Evolutionary conservation across 129 eudicot species (phyloP).

Genomic region (Pulicaria dysenterica): DNA sequence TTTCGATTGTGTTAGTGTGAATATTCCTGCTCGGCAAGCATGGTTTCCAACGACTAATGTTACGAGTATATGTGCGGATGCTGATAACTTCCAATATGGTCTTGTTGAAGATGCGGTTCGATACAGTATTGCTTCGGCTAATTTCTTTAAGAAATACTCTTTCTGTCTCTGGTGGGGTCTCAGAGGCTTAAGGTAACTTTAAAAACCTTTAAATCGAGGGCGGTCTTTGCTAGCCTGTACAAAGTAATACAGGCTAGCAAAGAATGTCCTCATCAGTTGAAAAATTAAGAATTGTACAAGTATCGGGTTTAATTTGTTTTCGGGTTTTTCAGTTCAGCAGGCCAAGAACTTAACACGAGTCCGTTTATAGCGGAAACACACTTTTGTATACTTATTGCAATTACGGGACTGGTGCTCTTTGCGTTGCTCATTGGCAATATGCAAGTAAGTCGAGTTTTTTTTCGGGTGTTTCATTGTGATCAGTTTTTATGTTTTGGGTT

Average conservation of each 20-base stretch:
- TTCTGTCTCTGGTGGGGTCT: constrained; percentile 91
- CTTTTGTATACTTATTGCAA: constrained; percentile 66
- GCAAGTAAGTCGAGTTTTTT: constrained; percentile 61
- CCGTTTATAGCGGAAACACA: constrained; percentile 64
- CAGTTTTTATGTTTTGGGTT: neutral
- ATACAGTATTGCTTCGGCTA: constrained; percentile 36
- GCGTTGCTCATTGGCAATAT: constrained; percentile 86
- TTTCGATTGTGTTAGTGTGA: constrained; percentile 45
- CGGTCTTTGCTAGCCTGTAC: neutral
- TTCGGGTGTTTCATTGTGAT: neutral
- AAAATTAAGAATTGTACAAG: neutral
- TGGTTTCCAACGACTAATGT: constrained; percentile 62
- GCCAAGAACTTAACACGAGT: constrained; percentile 68
- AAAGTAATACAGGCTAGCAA: neutral
- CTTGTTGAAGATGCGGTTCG: constrained; percentile 54
- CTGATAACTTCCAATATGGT: constrained; percentile 49
- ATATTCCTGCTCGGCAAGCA: constrained; percentile 37
- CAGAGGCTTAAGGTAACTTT: constrained; percentile 58
- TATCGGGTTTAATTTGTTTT: neutral
- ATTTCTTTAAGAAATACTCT: constrained; percentile 55
- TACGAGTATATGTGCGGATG: constrained; percentile 36
- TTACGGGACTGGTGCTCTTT: constrained; percentile 73
- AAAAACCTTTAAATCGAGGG: neutral
- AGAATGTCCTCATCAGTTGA: neutral
- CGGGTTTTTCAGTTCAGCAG: constrained; percentile 60